Evolutionary conservation across 148 eudicot genomes (phyloP).

Genomic region (Suaeda aralocaspica): DNA sequence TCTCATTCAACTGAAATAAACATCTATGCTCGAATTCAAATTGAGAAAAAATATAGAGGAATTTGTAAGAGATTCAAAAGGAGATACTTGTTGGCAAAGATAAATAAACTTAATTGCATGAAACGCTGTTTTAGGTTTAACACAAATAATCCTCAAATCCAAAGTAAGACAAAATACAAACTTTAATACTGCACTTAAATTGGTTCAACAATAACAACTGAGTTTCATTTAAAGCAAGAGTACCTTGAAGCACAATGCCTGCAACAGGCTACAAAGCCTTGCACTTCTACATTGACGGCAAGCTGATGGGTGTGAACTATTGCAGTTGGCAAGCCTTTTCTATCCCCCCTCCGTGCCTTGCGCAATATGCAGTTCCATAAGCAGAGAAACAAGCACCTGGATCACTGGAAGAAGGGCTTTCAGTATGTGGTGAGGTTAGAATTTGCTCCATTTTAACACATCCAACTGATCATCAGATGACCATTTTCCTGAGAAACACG

Average conservation of each 20-base stretch:
- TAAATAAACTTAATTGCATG: background rate
- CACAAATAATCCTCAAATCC: background rate
- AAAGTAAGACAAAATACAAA: background rate
- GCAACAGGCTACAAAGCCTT: conserved; percentile 2
- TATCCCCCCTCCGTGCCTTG: background rate
- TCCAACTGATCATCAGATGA: conserved; percentile 13
- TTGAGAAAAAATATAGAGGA: background rate
- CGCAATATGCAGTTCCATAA: background rate
- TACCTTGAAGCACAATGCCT: conserved; percentile 15
- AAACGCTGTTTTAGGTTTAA: background rate
- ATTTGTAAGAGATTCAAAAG: background rate
- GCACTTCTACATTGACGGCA: conserved; percentile 8
- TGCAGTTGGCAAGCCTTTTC: background rate
- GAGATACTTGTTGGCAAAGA: background rate
- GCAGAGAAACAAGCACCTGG: conserved; percentile 16
- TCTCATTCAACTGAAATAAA: background rate
- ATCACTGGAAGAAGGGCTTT: conserved; percentile 17
- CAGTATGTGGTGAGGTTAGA: conserved; percentile 15
- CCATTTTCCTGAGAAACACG: conserved; percentile 16
- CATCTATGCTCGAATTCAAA: background rate
- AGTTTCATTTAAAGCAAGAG: conserved; percentile 20
- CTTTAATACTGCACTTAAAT: background rate
- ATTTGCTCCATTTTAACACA: conserved; percentile 20
- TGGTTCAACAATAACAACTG: conserved; percentile 5
- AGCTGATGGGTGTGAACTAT: background rate